Conservation (phyloP, 2,329 filamentous ascomycete species). For the Colletotrichum tamarilloi region DNA sequence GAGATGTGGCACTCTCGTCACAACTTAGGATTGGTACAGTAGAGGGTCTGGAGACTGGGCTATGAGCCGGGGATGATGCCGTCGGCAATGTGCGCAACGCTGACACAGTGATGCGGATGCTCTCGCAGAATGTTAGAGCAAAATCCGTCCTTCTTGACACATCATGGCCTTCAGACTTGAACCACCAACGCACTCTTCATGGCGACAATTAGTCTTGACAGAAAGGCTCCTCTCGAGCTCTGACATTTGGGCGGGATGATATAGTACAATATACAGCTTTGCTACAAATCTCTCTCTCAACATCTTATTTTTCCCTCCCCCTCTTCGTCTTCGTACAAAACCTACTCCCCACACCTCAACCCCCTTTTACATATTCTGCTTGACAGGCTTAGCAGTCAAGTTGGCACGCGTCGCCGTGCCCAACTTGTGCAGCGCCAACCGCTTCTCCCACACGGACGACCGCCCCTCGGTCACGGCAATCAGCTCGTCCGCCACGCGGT, state of each 20-base stretch:
- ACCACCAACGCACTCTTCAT: no score
- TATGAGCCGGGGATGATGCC: no score
- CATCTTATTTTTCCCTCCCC: not conserved
- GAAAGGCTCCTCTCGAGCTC: constrained; percentile 24
- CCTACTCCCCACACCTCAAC: not conserved
- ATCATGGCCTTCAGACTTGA: not conserved
- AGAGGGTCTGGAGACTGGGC: not conserved
- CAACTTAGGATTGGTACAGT: not conserved
- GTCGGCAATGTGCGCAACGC: no score
- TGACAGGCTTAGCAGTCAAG: constrained; percentile 54
- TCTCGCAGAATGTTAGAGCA: not conserved
- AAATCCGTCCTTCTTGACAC: not conserved
- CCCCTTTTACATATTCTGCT: constrained; percentile 46
- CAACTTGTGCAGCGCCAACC: constrained; percentile 81
- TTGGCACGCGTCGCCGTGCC: constrained; percentile 85
- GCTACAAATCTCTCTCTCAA: constrained; percentile 14
- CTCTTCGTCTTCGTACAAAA: not conserved
- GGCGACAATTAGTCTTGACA: not conserved
- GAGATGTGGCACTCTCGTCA: not conserved
- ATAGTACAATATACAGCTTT: constrained; percentile 37
- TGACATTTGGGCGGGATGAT: constrained; percentile 11
- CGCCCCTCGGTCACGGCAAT: constrained; percentile 88
- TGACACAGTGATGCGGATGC: not conserved
- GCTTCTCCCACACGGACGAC: constrained; percentile 86
- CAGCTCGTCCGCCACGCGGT: constrained; percentile 86